These are phyloP conservation scores for Panicum virgatum DNA, from an alignment of 202 grass and related monocot species.

Conservation along the genomic window DNA sequence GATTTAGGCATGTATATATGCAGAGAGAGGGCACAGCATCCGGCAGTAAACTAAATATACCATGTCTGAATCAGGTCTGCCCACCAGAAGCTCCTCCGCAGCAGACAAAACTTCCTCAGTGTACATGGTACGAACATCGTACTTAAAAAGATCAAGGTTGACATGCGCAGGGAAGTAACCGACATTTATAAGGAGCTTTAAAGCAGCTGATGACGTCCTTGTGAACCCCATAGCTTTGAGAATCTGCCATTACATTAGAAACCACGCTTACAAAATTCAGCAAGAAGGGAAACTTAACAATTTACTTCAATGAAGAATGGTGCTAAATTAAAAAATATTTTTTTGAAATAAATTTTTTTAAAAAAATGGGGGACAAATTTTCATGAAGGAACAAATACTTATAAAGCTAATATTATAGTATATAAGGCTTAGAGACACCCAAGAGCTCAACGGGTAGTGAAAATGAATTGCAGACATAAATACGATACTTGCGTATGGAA, in stretches of 20 bases:
- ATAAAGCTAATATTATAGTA: background rate
- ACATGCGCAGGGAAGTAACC: slow-evolving; percentile 92
- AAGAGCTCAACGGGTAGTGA: background rate
- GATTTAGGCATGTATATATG: slow-evolving; percentile 7
- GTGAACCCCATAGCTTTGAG: slow-evolving; percentile 74
- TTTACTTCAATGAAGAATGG: slow-evolving; percentile 9
- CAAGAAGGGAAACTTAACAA: background rate
- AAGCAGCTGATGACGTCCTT: slow-evolving; percentile 70
- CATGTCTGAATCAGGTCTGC: slow-evolving; percentile 73
- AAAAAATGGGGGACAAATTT: background rate
- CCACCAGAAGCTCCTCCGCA: slow-evolving; percentile 60
- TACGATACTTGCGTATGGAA: slow-evolving; percentile 7
- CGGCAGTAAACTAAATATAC: slow-evolving; percentile 45
- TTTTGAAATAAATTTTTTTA: too few relatives aligned
- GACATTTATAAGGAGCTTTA: slow-evolving; percentile 89
- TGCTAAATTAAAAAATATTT: slow-evolving; percentile 5
- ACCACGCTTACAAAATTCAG: slow-evolving; percentile 25
- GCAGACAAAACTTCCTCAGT: slow-evolving; percentile 63
- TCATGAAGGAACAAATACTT: background rate
- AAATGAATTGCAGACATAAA: background rate
- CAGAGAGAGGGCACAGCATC: slow-evolving; percentile 32
- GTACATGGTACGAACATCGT: slow-evolving; percentile 61
- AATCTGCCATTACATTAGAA: slow-evolving; percentile 73
- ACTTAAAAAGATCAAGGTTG: slow-evolving; percentile 84
- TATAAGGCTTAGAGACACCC: background rate